Evolutionary conservation across 2,329 filamentous ascomycete genomes (phyloP).

Genomic region (Chaetomium sp.): DNA sequence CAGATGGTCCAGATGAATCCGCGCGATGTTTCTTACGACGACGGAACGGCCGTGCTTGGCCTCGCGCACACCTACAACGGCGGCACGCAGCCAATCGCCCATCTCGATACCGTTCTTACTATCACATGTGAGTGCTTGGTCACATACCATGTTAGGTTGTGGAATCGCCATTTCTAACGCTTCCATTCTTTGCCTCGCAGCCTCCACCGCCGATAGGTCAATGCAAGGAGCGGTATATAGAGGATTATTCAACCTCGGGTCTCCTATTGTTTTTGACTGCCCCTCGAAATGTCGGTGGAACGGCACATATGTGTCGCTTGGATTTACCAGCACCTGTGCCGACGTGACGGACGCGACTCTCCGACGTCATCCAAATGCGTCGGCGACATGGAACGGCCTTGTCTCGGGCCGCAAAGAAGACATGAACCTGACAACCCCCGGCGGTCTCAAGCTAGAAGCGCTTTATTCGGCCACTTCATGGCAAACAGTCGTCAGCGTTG

Average conservation of each 20-base stretch:
- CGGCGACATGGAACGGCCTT: neutral
- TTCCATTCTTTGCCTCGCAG: neutral
- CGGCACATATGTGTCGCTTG: conserved; percentile 27
- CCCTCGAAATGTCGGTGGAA: conserved; percentile 30
- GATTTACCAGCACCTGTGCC: conserved; percentile 26
- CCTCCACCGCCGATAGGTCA: conserved; percentile 19
- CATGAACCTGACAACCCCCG: conserved; percentile 16
- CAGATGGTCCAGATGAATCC: conserved; percentile 23
- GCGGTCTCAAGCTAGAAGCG: conserved; percentile 14
- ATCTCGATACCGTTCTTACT: neutral
- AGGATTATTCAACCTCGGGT: conserved; percentile 27
- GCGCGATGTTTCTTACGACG: conserved; percentile 9
- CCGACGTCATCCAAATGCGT: conserved; percentile 6
- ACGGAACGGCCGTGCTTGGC: conserved; percentile 24
- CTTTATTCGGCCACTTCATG: conserved; percentile 10
- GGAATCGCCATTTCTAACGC: neutral
- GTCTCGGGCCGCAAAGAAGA: neutral
- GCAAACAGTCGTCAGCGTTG: conserved; percentile 22
- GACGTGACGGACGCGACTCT: conserved; percentile 30
- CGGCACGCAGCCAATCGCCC: neutral
- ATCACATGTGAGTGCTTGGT: neutral
- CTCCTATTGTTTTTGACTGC: conserved; percentile 26
- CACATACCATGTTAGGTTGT: neutral
- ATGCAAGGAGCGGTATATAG: conserved; percentile 31
- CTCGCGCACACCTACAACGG: conserved; percentile 23